phyloP scores from a whole-genome alignment of 1,139 yeast genomes.

The Saccharomyces hybrid region DNA sequence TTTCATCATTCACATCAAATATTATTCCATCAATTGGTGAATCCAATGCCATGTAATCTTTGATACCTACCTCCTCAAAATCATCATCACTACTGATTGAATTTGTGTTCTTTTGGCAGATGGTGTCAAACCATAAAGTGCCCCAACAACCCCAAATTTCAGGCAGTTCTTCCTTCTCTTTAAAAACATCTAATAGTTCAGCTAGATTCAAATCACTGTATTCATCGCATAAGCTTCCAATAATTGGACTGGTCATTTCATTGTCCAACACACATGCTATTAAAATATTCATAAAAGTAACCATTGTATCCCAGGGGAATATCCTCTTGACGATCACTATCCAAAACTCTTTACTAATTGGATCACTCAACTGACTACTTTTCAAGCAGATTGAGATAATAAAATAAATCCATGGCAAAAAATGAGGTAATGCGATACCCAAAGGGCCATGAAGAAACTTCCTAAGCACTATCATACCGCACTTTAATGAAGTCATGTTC shows the following conservation, averaged over 20 bases:
- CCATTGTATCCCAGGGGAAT: conserved; percentile 61
- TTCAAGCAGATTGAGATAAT: conserved; percentile 56
- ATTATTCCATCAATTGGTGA: conserved; percentile 61
- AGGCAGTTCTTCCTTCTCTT: conserved; percentile 53
- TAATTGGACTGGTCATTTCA: conserved; percentile 11
- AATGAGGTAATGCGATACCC: conserved; percentile 62
- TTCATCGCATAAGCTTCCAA: conserved; percentile 18
- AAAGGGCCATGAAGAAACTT: conserved; percentile 65
- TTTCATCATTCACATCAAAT: conserved; percentile 36
- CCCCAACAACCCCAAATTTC: conserved; percentile 88
- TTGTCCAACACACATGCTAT: conserved; percentile 26
- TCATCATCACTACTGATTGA: conserved; percentile 41
- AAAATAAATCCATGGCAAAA: conserved; percentile 65
- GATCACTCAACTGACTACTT: conserved; percentile 32
- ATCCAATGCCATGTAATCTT: conserved; percentile 50
- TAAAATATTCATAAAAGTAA: conserved; percentile 51
- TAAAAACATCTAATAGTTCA: conserved; percentile 39
- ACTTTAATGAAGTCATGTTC: conserved; percentile 58
- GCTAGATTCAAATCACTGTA: conserved; percentile 17
- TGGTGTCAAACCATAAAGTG: conserved; percentile 62
- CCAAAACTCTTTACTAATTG: conserved; percentile 35
- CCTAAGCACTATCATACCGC: conserved; percentile 55
- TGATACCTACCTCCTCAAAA: conserved; percentile 50
- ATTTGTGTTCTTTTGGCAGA: conserved; percentile 34
- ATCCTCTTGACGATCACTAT: conserved; percentile 44